Percentiles rank a stretch among this genome's conserved stretches.
These are phyloP conservation scores for Plasmodium billcollinsi DNA, from an alignment of 169 alveolate species.

Conservation along the genomic window DNA sequence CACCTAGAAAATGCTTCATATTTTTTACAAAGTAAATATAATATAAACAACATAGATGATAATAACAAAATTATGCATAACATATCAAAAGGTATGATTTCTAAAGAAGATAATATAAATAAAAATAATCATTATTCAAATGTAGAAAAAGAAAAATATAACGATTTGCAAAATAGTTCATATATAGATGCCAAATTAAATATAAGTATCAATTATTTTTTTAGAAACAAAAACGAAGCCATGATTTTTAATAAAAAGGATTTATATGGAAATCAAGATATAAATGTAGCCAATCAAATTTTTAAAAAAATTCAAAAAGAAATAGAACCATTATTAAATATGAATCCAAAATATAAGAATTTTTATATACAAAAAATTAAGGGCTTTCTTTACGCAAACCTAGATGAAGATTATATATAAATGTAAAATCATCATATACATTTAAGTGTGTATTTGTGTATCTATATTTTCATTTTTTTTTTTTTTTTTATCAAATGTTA, in stretches of 20 bases:
- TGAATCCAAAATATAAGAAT: slow-evolving; percentile 61
- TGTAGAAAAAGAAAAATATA: too few species aligned
- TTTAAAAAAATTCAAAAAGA: slow-evolving; percentile 73
- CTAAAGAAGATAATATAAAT: neutral
- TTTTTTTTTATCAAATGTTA: too few species aligned
- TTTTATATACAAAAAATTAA: slow-evolving; percentile 70
- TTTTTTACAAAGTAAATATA: slow-evolving; percentile 17
- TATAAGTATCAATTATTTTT: slow-evolving; percentile 70
- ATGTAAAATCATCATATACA: neutral
- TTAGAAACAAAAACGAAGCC: slow-evolving; percentile 58
- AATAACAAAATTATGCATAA: neutral
- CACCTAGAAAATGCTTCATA: slow-evolving; percentile 47
- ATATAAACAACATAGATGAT: neutral
- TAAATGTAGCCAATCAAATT: slow-evolving; percentile 40
- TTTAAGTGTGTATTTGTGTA: neutral
- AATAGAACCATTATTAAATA: slow-evolving; percentile 28
- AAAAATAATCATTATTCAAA: neutral
- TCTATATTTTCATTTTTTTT: too few species aligned
- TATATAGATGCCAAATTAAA: slow-evolving; percentile 28
- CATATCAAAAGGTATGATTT: neutral
- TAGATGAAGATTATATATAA: slow-evolving; percentile 46
- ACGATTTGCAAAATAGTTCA: too few species aligned
- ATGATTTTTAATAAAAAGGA: slow-evolving; percentile 56
- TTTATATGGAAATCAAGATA: slow-evolving; percentile 75
- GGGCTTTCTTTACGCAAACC: slow-evolving; percentile 43